A percentile compares a stretch with the other conserved stretches of the same genome.
Evolutionary conservation across 2,329 filamentous ascomycete species (phyloP).

Genomic region (Epichloe coenophiala): DNA sequence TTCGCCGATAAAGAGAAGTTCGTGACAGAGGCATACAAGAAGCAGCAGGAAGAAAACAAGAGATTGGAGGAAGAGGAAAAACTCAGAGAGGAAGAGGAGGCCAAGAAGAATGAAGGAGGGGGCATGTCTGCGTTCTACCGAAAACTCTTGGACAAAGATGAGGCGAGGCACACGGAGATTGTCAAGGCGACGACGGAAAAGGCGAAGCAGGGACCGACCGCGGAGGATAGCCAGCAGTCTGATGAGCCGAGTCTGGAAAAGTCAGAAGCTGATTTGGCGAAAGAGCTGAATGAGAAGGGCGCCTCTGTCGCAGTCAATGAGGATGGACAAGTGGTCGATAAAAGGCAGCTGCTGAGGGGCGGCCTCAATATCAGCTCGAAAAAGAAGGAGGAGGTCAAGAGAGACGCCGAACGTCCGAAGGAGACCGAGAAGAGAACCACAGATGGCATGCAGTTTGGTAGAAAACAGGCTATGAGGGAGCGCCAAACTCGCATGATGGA

Average conservation of each 20-base stretch:
- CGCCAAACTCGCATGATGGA: constrained; percentile 69
- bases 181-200: constrained; percentile 51
- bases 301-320: constrained; percentile 59
- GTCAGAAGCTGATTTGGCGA: constrained; percentile 49
- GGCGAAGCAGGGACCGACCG: constrained; percentile 25
- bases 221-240: constrained; percentile 13
- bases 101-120: constrained; percentile 46
- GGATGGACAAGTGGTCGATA: constrained; percentile 72
- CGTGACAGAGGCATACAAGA: constrained; percentile 71
- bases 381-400: constrained; percentile 34
- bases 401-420: constrained; percentile 11
- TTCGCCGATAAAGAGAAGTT: constrained; percentile 77
- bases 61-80: constrained; percentile 60
- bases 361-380: constrained; percentile 61
- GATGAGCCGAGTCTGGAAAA: constrained; percentile 36
- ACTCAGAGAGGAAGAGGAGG: constrained; percentile 48
- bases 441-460: constrained; percentile 29
- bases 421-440: constrained; percentile 22
- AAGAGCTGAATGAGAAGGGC: constrained; percentile 50
- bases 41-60: constrained; percentile 64
- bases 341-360: constrained; percentile 62
- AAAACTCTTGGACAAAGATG: constrained; percentile 56
- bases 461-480: constrained; percentile 56
- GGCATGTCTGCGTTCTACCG: constrained; percentile 72
- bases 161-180: constrained; percentile 55